phyloP scores from a whole-genome alignment of 164 flowering plant genomes.

The Macadamia tetraphylla region DNA sequence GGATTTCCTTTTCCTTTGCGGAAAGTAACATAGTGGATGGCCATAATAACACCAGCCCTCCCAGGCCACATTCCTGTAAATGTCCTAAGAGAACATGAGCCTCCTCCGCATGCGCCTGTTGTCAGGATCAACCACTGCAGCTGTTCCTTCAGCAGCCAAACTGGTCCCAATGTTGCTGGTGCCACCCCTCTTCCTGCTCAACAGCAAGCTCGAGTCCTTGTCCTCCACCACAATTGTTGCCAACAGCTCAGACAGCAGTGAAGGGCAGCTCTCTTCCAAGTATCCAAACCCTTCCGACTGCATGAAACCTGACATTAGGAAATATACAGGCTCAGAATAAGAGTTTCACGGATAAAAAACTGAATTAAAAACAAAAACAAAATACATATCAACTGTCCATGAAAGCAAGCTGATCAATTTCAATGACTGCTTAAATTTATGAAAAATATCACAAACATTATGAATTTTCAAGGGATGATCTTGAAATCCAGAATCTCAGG shows the following conservation, averaged over 20 bases:
- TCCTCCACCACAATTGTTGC: slow-evolving; percentile 59
- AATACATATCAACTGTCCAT: too few relatives aligned
- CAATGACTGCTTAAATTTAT: too few relatives aligned
- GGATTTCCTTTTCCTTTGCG: background rate
- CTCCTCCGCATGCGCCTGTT: slow-evolving; percentile 65
- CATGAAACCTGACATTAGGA: slow-evolving; percentile 51
- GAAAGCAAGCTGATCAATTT: too few relatives aligned
- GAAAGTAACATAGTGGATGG: background rate
- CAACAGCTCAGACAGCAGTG: slow-evolving; percentile 60
- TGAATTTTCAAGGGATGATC: too few relatives aligned
- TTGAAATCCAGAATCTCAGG: too few relatives aligned
- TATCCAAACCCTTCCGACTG: slow-evolving; percentile 70
- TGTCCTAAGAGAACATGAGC: slow-evolving; percentile 15
- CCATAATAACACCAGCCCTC: too few relatives aligned
- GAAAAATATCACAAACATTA: too few relatives aligned
- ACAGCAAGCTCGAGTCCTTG: slow-evolving; percentile 30
- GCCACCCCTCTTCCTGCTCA: slow-evolving; percentile 54
- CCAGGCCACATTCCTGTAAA: too few relatives aligned
- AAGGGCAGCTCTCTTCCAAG: slow-evolving; percentile 65
- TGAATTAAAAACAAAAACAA: too few relatives aligned
- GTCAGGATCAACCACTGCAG: slow-evolving; percentile 35
- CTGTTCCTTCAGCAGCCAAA: slow-evolving; percentile 32
- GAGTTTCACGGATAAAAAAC: too few relatives aligned
- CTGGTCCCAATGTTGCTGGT: slow-evolving; percentile 50
- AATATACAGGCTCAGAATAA: too few relatives aligned